phyloP scores from a whole-genome alignment of 495 filamentous ascomycete species.

The Penicillium cinerascens region DNA sequence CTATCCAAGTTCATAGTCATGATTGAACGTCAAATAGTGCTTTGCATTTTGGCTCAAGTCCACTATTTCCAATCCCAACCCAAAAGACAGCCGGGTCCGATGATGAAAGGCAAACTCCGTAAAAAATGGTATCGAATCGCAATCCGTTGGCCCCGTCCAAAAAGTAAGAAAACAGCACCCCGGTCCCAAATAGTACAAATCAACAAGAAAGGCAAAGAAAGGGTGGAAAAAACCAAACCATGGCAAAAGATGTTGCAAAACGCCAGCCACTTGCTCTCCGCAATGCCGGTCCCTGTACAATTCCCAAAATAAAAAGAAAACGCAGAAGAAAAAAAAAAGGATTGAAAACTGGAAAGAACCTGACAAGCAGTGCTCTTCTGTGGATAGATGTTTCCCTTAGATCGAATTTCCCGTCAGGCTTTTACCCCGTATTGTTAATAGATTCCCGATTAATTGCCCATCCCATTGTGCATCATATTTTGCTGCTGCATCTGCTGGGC shows the following conservation, averaged over 20 bases:
- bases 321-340: constrained; percentile 2
- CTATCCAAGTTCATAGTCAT: no score
- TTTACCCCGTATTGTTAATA: neutral
- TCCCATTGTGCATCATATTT: constrained; percentile 48
- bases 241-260: constrained; percentile 13
- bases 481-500: constrained; percentile 47
- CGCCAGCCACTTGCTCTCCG: constrained; percentile 20
- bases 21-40: neutral
- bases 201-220: constrained; percentile 9
- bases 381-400: neutral
- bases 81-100: constrained; percentile 5
- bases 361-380: neutral
- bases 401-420: neutral
- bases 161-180: constrained; percentile 10
- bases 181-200: constrained; percentile 25
- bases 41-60: constrained; percentile 18
- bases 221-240: constrained; percentile 4
- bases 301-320: constrained; percentile 5
- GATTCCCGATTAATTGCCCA: constrained; percentile 28
- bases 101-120: constrained; percentile 26
- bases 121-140: constrained; percentile 46
- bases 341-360: constrained; percentile 2
- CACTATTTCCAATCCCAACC: constrained; percentile 22
- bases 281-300: constrained; percentile 24
- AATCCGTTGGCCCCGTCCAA: constrained; percentile 17